Percentiles rank a stretch among this genome's conserved stretches.
Conservation (phyloP, 1,284 basidiomycete genomes). For the Omphalotus olearius region DNA sequence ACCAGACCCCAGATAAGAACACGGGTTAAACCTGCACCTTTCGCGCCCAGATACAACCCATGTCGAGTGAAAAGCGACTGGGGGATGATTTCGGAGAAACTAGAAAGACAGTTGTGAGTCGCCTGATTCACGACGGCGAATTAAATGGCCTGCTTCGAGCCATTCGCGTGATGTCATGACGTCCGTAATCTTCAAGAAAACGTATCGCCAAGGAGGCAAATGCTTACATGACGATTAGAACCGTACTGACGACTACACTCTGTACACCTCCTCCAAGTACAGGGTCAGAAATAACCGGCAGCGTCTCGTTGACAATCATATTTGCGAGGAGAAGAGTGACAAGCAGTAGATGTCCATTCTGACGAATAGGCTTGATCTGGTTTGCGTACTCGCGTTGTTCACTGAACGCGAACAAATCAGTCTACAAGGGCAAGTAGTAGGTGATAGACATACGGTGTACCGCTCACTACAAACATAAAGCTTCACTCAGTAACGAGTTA, state of each 20-base stretch:
- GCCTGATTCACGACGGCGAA: not conserved
- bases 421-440: not conserved
- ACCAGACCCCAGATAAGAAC: slow-evolving; percentile 69
- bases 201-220: not conserved
- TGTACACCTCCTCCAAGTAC: slow-evolving; percentile 82
- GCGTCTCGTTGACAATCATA: slow-evolving; percentile 84
- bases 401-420: slow-evolving; percentile 29
- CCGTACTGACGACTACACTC: slow-evolving; percentile 80
- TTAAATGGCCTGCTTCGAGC: not conserved
- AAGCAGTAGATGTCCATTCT: slow-evolving; percentile 79
- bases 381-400: slow-evolving; percentile 78
- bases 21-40: slow-evolving; percentile 78
- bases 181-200: too few relatives aligned
- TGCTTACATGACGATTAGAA: slow-evolving; percentile 81
- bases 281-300: slow-evolving; percentile 88
- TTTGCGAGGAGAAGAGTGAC: slow-evolving; percentile 82
- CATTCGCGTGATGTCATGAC: too few relatives aligned
- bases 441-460: slow-evolving; percentile 58
- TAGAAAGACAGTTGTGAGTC: slow-evolving; percentile 23
- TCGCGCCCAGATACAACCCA: slow-evolving; percentile 88
- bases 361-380: slow-evolving; percentile 83
- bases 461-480: slow-evolving; percentile 46
- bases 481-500: not conserved
- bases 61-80: slow-evolving; percentile 91
- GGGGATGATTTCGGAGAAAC: slow-evolving; percentile 90